Base-by-base conservation (phyloP, 805 yeast species). In the Vanderwaltozyma yarrowii region DNA sequence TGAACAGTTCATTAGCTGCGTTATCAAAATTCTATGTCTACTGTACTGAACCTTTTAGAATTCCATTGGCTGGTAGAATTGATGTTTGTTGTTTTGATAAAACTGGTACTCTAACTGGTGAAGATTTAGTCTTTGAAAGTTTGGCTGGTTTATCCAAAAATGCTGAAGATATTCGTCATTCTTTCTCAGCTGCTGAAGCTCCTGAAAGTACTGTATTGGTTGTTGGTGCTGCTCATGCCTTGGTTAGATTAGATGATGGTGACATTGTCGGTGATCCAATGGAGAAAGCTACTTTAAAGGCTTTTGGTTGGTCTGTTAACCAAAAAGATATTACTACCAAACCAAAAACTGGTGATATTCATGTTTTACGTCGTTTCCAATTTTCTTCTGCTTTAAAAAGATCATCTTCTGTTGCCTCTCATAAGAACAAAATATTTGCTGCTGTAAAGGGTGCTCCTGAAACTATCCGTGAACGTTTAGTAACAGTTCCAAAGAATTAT, bases 381-480 rank as follows among this genome's bases (percentile, higher is more conserved):
- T 92, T 92, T 61, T 86, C 96, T 35, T 89, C 97, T 34, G 84
- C 95, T 39, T 73, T 92, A 59, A 92, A 92, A 62, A 80, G 98
- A 65, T 89, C 97, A 5, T 74, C 96, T n/a, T 74, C 94, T 21
- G 76, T 88, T 49, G 80, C 95, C 20, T 60, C 75, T 37, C 69
- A 69, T 47, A 62, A 73, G 23, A 67, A 69, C 39, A 67, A 74
- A 45, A 65, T 76, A 40, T 70, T 86, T 46, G 92, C 87, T 33
- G 80, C 95, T 46, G 94, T 79, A 32, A 92, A 92, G 65, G 98
- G 98, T 70, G 98, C 98, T 1, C 98, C 98, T 4, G 98, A 92
- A 65, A 92, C 96, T 15, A 77, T 92, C 50, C 78, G 79, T 57
- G 71, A 68, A 41, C 85, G 92, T 84, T 64, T 92, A 44, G 50